Base-by-base conservation (phyloP, 305 asterid species). In the Solanum hybrid region DNA sequence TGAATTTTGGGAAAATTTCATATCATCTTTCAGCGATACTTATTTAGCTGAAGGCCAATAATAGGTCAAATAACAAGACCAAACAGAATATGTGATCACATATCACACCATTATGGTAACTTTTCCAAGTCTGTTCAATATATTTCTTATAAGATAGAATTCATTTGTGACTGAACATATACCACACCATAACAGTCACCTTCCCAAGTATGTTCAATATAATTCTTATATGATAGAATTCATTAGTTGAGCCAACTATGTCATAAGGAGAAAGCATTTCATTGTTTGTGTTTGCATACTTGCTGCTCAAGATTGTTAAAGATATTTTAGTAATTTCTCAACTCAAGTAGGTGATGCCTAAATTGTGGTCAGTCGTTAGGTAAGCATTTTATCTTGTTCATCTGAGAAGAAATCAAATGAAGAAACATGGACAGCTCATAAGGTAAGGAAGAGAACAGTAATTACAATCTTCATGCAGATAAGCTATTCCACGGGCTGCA, bases 401-500 rank as follows among this genome's bases (percentile, higher is more conserved):
- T 20, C 69, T 28, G 73, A 83, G 87, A 83, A 42, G 22, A 31
- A 31, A 31, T 51, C 42, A 51, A 51, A 57, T 46, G 18, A 29
- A 51, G 39, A 83, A 46, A 84, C 87, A 18, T 46, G 87, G 74
- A 46, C 61, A 84, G 1, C 28, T 3, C 87, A 84, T 29, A 84
- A 83, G 87, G 8, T 24, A 14, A 73, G 61, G n/a, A 91, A 90
- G 91, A 89, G 86, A 37, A 33, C 33, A 37, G 64, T 74, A 91
- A 88, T 95, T 95, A 96, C 99, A 97, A 93, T 97, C 99, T 94
- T 96, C 98, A 90, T 97, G 99, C 87, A 97, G 98, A 94, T 97
- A 97, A 79, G 98, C 97, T 88, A 97, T 93, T 91, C 99, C 99
- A 10, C 98, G 98, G 92, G 99, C 98, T 77, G 98, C 97, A 91